Percentiles rank a stretch among this genome's conserved stretches.
Conservation (phyloP, 257 asterid species). For the Coffea eugenioides region DNA sequence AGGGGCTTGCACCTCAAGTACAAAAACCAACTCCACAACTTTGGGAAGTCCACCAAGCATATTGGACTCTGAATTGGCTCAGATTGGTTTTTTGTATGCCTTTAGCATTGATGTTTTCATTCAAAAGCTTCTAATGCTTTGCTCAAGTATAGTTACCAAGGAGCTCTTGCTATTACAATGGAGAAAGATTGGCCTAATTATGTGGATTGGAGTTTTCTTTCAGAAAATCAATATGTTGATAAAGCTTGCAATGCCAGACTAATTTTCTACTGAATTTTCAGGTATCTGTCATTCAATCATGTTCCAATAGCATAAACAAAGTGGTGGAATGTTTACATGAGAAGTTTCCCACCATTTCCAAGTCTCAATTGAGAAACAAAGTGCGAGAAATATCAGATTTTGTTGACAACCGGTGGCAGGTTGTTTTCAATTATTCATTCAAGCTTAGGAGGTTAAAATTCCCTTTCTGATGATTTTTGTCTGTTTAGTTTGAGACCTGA, state of each 20-base stretch:
- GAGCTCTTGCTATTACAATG: background rate
- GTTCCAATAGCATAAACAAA: constrained; percentile 53
- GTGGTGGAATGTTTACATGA: constrained; percentile 50
- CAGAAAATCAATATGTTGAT: background rate
- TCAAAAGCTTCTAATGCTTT: background rate
- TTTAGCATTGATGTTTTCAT: background rate
- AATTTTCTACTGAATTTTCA: constrained; percentile 22
- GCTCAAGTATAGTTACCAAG: background rate
- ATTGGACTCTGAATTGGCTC: constrained; percentile 62
- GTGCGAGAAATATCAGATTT: constrained; percentile 81
- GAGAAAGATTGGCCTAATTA: background rate
- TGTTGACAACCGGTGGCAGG: constrained; percentile 85
- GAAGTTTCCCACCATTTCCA: constrained; percentile 58
- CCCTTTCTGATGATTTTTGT: background rate
- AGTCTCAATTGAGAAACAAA: constrained; percentile 65
- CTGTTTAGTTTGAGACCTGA: background rate
- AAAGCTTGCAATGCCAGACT: background rate
- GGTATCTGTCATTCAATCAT: constrained; percentile 64
- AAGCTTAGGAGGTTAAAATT: background rate
- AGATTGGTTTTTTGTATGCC: constrained; percentile 42
- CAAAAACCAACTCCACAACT: constrained; percentile 35
- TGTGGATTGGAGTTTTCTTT: constrained; percentile 1
- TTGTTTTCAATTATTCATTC: constrained; percentile 22
- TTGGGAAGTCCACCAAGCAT: constrained; percentile 39
- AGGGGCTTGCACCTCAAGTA: constrained; percentile 41